Conservation (phyloP, 371 early-diverging fungal genomes). For the Apophysomyces elegans region DNA sequence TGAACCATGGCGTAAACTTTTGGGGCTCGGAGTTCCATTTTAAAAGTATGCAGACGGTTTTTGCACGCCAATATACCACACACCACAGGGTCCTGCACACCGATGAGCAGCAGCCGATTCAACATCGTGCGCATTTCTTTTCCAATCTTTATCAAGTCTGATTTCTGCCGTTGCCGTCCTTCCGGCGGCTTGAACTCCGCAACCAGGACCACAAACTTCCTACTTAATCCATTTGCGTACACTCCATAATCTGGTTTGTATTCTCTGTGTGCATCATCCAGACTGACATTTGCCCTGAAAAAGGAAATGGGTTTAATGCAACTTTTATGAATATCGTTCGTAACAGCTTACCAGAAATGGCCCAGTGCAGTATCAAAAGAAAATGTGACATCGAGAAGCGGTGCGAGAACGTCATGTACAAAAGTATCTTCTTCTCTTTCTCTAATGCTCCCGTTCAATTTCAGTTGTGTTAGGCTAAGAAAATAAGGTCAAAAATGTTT, state of each 20-base stretch:
- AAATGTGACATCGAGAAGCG: background rate
- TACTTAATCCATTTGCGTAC: background rate
- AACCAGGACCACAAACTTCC: too few relatives aligned
- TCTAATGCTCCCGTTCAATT: background rate
- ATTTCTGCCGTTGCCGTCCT: too few relatives aligned
- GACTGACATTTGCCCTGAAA: background rate
- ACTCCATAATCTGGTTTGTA: background rate
- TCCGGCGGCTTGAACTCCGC: too few relatives aligned
- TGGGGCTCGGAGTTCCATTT: too few relatives aligned
- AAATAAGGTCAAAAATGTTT: background rate
- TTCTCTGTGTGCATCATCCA: background rate
- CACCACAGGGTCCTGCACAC: too few relatives aligned
- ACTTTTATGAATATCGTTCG: background rate
- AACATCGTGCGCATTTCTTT: too few relatives aligned
- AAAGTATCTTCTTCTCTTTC: background rate
- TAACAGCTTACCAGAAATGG: background rate
- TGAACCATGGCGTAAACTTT: too few relatives aligned
- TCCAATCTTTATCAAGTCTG: too few relatives aligned
- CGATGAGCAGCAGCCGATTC: too few relatives aligned
- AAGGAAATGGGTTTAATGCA: background rate
- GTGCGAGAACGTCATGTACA: background rate
- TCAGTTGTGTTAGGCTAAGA: background rate
- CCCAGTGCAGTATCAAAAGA: background rate
- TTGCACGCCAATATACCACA: too few relatives aligned
- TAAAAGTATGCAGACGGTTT: background rate